Conservation (phyloP, 352 stramenopile genomes). For the Globisporangium recalcitrans region DNA sequence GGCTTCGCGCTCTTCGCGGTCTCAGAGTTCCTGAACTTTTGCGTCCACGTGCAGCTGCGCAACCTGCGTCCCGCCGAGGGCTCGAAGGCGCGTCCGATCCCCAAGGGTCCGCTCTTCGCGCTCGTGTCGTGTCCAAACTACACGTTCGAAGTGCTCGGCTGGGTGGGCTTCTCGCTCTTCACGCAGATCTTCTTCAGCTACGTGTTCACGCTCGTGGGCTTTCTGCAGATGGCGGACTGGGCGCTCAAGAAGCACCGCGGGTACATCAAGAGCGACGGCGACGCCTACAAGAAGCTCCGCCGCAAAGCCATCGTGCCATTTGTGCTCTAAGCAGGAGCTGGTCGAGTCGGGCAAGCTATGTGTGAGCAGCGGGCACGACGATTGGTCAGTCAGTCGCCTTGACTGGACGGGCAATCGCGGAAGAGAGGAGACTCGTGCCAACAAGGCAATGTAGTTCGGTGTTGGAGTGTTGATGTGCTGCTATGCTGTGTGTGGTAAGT, state of each 20-base stretch:
- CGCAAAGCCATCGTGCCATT: slow-evolving; percentile 85
- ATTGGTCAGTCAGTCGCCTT: neutral
- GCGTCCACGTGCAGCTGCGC: slow-evolving; percentile 80
- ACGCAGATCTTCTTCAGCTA: slow-evolving; percentile 81
- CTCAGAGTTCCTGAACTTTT: slow-evolving; percentile 81
- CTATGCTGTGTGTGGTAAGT: neutral
- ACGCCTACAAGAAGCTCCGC: slow-evolving; percentile 85
- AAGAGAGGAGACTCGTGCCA: neutral
- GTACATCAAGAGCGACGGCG: slow-evolving; percentile 84
- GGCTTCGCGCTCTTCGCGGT: slow-evolving; percentile 59
- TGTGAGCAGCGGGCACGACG: neutral
- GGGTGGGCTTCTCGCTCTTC: slow-evolving; percentile 85
- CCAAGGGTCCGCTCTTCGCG: slow-evolving; percentile 70
- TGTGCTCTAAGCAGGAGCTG: slow-evolving; percentile 49
- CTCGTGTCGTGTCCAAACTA: slow-evolving; percentile 90
- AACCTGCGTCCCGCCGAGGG: slow-evolving; percentile 73
- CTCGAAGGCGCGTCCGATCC: slow-evolving; percentile 64
- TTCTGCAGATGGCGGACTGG: slow-evolving; percentile 89
- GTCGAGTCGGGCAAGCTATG: neutral
- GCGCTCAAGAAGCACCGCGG: slow-evolving; percentile 84
- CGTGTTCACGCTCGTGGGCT: slow-evolving; percentile 81
- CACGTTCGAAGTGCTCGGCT: slow-evolving; percentile 86
- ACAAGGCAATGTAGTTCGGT: neutral
- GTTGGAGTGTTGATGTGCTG: neutral
- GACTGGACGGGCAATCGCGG: neutral